A percentile compares a stretch with the other conserved stretches of the same genome.
phyloP scores from a whole-genome alignment of 495 filamentous ascomycete genomes.

The Aspergillus carlsbadensis region DNA sequence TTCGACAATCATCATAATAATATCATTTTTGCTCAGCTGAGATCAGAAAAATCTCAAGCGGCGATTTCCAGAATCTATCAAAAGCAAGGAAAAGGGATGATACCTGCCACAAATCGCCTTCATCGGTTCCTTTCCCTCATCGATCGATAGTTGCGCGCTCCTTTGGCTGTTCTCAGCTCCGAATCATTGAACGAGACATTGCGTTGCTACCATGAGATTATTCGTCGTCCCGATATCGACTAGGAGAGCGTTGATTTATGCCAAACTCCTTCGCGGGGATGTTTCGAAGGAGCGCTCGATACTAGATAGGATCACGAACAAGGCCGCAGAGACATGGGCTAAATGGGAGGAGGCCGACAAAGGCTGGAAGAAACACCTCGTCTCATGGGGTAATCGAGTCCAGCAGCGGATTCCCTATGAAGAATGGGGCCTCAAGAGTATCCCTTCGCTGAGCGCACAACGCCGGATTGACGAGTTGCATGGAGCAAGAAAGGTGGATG shows the following conservation, averaged over 20 bases:
- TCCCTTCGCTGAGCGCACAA: slow-evolving; percentile 76
- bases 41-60: neutral
- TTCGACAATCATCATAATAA: neutral
- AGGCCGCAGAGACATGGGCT: slow-evolving; percentile 74
- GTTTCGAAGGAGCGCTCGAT: slow-evolving; percentile 48
- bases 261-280: slow-evolving; percentile 63
- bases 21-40: neutral
- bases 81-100: slow-evolving; percentile 18
- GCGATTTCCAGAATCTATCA: neutral
- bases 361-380: slow-evolving; percentile 85
- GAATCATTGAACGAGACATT: slow-evolving; percentile 5
- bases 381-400: slow-evolving; percentile 79
- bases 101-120: slow-evolving; percentile 16
- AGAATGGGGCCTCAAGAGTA: slow-evolving; percentile 96
- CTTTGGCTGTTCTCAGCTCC: slow-evolving; percentile 11
- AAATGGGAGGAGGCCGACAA: slow-evolving; percentile 80
- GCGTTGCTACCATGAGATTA: slow-evolving; percentile 69
- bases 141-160: slow-evolving; percentile 22
- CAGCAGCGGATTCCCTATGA: slow-evolving; percentile 88
- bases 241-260: slow-evolving; percentile 87
- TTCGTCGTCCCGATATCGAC: slow-evolving; percentile 95
- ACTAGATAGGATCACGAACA: slow-evolving; percentile 63
- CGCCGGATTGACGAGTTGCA: slow-evolving; percentile 60
- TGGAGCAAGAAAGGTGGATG: slow-evolving; percentile 66
- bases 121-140: slow-evolving; percentile 17